These are phyloP conservation scores for Trichophyton rubrum DNA, from an alignment of 2,329 filamentous ascomycete species.

Conservation along the genomic window DNA sequence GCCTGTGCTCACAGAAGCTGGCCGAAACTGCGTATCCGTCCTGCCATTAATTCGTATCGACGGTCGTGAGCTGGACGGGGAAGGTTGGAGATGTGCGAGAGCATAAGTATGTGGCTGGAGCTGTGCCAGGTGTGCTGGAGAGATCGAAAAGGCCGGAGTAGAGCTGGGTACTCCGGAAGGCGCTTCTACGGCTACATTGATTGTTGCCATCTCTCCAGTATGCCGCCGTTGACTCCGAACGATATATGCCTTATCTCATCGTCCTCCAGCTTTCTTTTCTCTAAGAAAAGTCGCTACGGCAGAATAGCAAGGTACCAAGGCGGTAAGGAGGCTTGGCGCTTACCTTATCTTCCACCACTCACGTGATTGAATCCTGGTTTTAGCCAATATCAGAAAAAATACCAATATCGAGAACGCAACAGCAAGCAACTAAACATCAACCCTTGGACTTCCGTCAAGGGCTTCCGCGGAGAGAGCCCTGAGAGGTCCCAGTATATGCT, in stretches of 20 bases:
- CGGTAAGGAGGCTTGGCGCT: neutral
- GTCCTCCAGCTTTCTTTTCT: too few species aligned
- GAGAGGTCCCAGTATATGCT: too few species aligned
- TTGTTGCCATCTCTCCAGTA: neutral
- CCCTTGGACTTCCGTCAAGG: neutral
- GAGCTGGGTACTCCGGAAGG: neutral
- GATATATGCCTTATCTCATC: neutral
- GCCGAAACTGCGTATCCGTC: slow-evolving; percentile 53
- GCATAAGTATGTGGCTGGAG: slow-evolving; percentile 82
- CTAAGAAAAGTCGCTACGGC: neutral
- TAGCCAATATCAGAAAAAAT: too few species aligned
- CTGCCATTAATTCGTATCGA: slow-evolving; percentile 73
- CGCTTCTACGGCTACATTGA: neutral
- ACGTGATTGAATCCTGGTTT: too few species aligned
- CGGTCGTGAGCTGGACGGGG: slow-evolving; percentile 36
- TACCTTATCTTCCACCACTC: too few species aligned
- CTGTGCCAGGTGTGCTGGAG: slow-evolving; percentile 63
- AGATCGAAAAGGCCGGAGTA: slow-evolving; percentile 42
- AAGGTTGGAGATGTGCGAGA: slow-evolving; percentile 67
- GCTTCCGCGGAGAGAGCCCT: neutral
- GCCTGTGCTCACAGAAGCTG: slow-evolving; percentile 64
- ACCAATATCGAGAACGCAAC: too few species aligned
- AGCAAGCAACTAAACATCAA: too few species aligned
- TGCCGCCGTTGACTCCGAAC: neutral
- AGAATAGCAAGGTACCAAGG: neutral